A percentile compares a stretch with the other conserved stretches of the same genome.
These are phyloP conservation scores for Piromyces finnis DNA, from an alignment of 192 early-diverging fungal species.

Conservation along the genomic window DNA sequence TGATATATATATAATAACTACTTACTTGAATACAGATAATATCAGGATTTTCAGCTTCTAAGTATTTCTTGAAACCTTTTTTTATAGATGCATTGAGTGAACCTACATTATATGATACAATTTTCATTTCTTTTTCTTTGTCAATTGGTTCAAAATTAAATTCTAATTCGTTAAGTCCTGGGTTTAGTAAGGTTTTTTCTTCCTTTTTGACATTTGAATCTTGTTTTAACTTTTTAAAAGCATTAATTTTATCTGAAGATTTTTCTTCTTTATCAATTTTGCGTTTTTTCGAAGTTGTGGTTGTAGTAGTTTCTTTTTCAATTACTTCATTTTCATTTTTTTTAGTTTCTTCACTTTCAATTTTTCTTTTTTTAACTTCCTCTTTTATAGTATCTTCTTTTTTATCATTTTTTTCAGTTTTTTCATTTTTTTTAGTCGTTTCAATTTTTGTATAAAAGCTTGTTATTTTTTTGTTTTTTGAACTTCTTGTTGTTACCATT, in stretches of 20 bases:
- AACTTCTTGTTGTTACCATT: no score
- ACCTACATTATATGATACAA: slow-evolving; percentile 66
- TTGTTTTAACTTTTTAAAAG: neutral
- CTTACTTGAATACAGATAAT: slow-evolving; percentile 72
- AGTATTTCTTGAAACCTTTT: slow-evolving; percentile 57
- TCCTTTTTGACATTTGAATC: neutral
- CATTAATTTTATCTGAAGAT: neutral
- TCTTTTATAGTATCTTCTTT: no score
- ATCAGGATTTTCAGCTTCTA: slow-evolving; percentile 61
- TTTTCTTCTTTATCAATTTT: neutral
- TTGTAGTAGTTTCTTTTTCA: no score
- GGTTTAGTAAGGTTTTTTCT: neutral
- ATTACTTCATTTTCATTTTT: no score
- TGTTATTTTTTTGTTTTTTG: no score
- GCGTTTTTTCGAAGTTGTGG: neutral
- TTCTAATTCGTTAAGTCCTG: neutral
- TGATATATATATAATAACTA: slow-evolving; percentile 24
- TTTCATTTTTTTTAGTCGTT: no score
- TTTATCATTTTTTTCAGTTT: no score
- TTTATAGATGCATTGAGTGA: slow-evolving; percentile 52
- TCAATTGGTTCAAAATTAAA: neutral
- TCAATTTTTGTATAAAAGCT: no score
- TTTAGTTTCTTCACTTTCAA: no score
- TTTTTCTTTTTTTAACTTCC: no score
- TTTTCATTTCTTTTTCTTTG: slow-evolving; percentile 4